Base-by-base conservation (phyloP, 1,284 basidiomycete genomes). In the Ganoderma multipileum region DNA sequence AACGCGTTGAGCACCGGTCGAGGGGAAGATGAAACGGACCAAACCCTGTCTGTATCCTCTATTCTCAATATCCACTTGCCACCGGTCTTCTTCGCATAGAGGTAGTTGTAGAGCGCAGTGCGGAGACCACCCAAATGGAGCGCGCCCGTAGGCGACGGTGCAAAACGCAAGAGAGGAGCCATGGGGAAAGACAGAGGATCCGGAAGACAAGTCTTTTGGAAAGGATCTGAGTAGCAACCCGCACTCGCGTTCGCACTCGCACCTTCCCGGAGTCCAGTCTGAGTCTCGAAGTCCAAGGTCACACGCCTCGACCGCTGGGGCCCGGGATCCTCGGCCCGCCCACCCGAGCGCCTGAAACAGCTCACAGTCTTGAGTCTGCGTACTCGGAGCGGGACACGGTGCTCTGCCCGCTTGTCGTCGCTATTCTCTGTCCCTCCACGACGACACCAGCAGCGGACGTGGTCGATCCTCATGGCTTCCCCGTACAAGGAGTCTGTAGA, bases 121-220 rank as follows among this genome's bases (percentile, higher is more conserved):
- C 98, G 84, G n/a, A 99, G 87, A 0, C 98, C 97, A 1, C 97
- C 97, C 0, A 99, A 89, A 81, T 99, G 97, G 1, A 99, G 85
- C 59, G 91, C 88, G 2, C 98, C 97, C 0, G 98, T 99, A 0
- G 98, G 98, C 0, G 97, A 99, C 0, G 98, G 97, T 0, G 97
- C 97, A 80, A 99, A 99, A 8, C 97, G 91, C 9, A 99, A 78
- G 12, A 93, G 79, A 2, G 68, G 52, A 0, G 67, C 30, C 71
- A 72, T 71, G 33, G 47, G 20, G 11, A 28, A 42, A 11, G 36
- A 14, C 9, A 16, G 30, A 18, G 12, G 50, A 52, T 8, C n/a
- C n/a, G n/a, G n/a, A n/a, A n/a, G n/a, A n/a, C n/a, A n/a, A n/a
- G n/a, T n/a, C n/a, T n/a, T n/a, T n/a, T n/a, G n/a, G n/a, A n/a